Base-by-base conservation (phyloP, 164 flowering plant genomes). In the Magnolia sinica region DNA sequence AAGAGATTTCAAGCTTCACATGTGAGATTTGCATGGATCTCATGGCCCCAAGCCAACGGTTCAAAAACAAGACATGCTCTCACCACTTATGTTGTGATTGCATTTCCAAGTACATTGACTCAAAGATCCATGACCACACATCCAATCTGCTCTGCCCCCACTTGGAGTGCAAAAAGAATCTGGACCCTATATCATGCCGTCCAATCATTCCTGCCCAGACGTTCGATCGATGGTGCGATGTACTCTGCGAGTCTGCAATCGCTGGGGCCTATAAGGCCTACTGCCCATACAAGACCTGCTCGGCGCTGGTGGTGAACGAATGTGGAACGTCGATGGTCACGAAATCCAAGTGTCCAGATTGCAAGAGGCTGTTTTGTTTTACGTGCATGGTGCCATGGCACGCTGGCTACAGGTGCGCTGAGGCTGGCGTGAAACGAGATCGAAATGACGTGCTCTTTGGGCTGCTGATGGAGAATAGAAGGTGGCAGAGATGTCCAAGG, bases 311-410 rank as follows among this genome's bases (percentile, higher is more conserved):
- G 22, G 20, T 79, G 31, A 67, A 76, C 19, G 73, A 74, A 23
- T 68, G 71, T 45, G 50, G 51, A 7, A 22, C 14, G 19, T 45
- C 18, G n/a, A 37, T 3, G 13, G 55, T 72, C 72, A 29, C 29
- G 10, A 22, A 77, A 52, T 27, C 77, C 0, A 80, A 85, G 83
- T 87, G 87, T 50, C 86, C 85, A 0, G 19, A 20, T 27, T 88
- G 87, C 65, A 72, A 74, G 37, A 75, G 83, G 69, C 11, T 82
- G 58, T 85, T 88, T 68, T 86, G 90, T 69, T 85, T 81, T 0
- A 69, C 29, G 55, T 86, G 90, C 64, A 76, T 58, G 71, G 87
- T 82, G 14, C 49, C 83, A 16, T 86, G 87, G 86, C 87, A 84
- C 70, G 70, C 72, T 0, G 85, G 83, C 50, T 24, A 76, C 1